Conservation (phyloP, 2,329 filamentous ascomycete species). For the Ceratocystis diversiconidia region DNA sequence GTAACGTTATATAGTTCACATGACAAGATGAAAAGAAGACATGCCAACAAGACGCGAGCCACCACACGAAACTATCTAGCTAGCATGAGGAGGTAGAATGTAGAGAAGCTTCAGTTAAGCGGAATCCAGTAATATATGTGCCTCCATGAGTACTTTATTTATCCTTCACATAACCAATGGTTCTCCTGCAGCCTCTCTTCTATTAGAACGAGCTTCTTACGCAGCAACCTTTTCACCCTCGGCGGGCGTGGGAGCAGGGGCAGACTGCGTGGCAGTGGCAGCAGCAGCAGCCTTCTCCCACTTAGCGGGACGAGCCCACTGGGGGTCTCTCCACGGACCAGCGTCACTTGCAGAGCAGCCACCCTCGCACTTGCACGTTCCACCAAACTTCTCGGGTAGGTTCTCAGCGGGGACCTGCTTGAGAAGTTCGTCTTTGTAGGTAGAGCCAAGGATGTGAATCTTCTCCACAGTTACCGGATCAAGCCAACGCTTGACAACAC, state of each 20-base stretch:
- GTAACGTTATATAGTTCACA: neutral
- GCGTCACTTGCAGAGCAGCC: constrained; percentile 79
- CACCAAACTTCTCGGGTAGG: constrained; percentile 74
- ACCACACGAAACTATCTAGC: neutral
- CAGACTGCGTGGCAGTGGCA: constrained; percentile 22
- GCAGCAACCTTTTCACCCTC: constrained; percentile 27
- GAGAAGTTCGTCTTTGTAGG: constrained; percentile 74
- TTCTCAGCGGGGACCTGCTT: constrained; percentile 79
- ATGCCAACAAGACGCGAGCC: neutral
- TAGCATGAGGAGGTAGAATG: neutral
- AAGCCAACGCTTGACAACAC: constrained; percentile 79
- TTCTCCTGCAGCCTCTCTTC: constrained; percentile 2
- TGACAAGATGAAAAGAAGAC: neutral
- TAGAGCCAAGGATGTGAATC: constrained; percentile 74
- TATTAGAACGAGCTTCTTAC: constrained; percentile 23
- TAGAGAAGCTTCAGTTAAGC: neutral
- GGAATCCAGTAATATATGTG: neutral
- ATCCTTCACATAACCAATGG: constrained; percentile 18
- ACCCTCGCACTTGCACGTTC: constrained; percentile 64
- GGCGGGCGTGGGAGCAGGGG: constrained; percentile 24
- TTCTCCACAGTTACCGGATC: constrained; percentile 94
- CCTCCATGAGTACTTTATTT: constrained; percentile 18
- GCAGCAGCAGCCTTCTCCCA: constrained; percentile 32
- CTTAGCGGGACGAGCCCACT: constrained; percentile 53
- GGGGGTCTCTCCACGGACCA: constrained; percentile 70